These are phyloP conservation scores for Podospora didyma DNA, from an alignment of 495 filamentous ascomycete genomes.

Conservation along the genomic window DNA sequence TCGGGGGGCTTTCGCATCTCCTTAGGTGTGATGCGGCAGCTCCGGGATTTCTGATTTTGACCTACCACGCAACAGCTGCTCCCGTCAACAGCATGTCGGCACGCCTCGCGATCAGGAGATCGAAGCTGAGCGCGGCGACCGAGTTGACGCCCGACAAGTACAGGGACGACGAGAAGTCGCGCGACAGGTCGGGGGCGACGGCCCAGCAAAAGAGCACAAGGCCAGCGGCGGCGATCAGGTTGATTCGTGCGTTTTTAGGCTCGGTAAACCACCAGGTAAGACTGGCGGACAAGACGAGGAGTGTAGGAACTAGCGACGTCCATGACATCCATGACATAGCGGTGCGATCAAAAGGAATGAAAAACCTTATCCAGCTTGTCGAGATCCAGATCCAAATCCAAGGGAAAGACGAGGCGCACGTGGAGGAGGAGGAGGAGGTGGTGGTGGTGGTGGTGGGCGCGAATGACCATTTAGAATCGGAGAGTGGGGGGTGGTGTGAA, in stretches of 20 bases:
- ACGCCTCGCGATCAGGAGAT: conserved; percentile 36
- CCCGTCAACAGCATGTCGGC: conserved; percentile 45
- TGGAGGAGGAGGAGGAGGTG: neutral
- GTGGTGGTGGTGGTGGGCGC: neutral
- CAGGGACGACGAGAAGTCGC: conserved; percentile 31
- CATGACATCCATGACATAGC: conserved; percentile 50
- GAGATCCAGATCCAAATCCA: neutral
- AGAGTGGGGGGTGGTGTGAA: neutral
- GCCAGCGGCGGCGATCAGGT: conserved; percentile 41
- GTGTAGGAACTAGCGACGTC: conserved; percentile 44
- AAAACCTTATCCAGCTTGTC: neutral
- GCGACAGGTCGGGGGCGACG: conserved; percentile 39
- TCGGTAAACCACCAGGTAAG: conserved; percentile 48
- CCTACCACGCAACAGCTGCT: conserved; percentile 42
- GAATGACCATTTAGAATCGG: neutral
- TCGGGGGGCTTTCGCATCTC: neutral
- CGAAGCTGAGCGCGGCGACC: conserved; percentile 32
- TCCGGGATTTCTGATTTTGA: neutral
- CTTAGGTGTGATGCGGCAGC: neutral
- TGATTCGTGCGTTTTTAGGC: conserved; percentile 42
- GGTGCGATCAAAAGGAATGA: conserved; percentile 20
- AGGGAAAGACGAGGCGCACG: neutral
- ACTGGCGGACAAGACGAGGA: conserved; percentile 47
- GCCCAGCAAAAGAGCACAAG: conserved; percentile 45
- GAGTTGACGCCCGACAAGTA: conserved; percentile 33